phyloP scores from a whole-genome alignment of 768 basidiomycete genomes.

The Astraeus odoratus region DNA sequence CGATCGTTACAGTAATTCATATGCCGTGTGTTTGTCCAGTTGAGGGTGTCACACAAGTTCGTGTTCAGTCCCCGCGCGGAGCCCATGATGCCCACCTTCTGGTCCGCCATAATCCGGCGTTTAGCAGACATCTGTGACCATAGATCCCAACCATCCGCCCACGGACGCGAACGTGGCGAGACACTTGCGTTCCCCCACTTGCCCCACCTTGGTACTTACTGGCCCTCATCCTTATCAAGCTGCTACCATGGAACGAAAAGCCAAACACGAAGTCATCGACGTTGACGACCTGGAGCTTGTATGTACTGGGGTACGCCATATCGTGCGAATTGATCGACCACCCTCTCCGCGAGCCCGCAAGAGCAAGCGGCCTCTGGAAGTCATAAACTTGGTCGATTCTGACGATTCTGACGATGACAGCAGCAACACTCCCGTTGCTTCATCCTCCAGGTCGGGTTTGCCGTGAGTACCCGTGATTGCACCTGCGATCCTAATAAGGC shows the following conservation, averaged over 20 bases:
- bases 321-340: slow-evolving; percentile 11
- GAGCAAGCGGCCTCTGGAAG: slow-evolving; percentile 10
- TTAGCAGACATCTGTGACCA: too few species aligned
- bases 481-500: background rate
- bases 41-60: too few species aligned
- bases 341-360: slow-evolving; percentile 7
- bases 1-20: too few species aligned
- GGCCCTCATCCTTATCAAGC: background rate
- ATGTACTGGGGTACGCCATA: slow-evolving; percentile 13
- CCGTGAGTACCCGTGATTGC: slow-evolving; percentile 6
- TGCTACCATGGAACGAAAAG: background rate
- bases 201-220: too few species aligned
- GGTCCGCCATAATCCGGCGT: too few species aligned
- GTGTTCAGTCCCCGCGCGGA: too few species aligned
- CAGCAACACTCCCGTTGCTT: slow-evolving; percentile 1
- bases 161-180: too few species aligned
- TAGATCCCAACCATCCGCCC: too few species aligned
- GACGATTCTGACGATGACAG: too few species aligned
- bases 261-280: slow-evolving; percentile 15
- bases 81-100: too few species aligned
- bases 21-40: too few species aligned
- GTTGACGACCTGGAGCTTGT: slow-evolving; percentile 19
- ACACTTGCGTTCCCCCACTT: too few species aligned
- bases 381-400: slow-evolving; percentile 13
- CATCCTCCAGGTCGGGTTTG: slow-evolving; percentile 4